Evolutionary conservation across 2,329 filamentous ascomycete genomes (phyloP).

Genomic region (Aspergillus floridensis): DNA sequence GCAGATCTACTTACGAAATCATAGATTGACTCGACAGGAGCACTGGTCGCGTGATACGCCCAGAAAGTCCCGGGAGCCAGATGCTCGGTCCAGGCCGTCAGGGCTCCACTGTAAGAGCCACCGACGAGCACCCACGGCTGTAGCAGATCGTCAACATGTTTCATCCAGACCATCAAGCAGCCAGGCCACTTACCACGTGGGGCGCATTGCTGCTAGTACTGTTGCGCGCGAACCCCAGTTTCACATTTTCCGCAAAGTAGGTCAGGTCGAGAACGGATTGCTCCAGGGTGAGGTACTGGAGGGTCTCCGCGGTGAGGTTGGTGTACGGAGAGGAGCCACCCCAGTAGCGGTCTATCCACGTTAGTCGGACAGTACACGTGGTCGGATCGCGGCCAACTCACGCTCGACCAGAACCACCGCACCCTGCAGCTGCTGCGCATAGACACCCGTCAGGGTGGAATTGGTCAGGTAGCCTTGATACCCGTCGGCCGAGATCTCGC

Average conservation of each 20-base stretch:
- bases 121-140: constrained; percentile 58
- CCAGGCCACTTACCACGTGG: constrained; percentile 23
- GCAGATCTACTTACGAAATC: constrained; percentile 44
- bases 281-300: constrained; percentile 55
- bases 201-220: constrained; percentile 2
- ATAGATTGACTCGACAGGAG: constrained; percentile 54
- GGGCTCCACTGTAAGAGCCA: constrained; percentile 57
- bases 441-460: constrained; percentile 48
- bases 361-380: neutral
- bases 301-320: constrained; percentile 51
- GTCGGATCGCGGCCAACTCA: constrained; percentile 23
- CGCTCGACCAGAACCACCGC: constrained; percentile 57
- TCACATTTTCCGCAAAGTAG: constrained; percentile 53
- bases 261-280: constrained; percentile 55
- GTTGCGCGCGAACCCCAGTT: constrained; percentile 50
- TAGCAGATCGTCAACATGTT: neutral
- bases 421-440: constrained; percentile 53
- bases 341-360: constrained; percentile 54
- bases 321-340: constrained; percentile 55
- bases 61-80: constrained; percentile 57
- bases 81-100: constrained; percentile 56
- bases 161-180: neutral
- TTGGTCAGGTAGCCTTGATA: constrained; percentile 55
- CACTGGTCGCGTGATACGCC: constrained; percentile 59
- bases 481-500: constrained; percentile 48